Evolutionary conservation across 2,329 filamentous ascomycete species (phyloP), one percentile per base, ranked within the genome.

Genomic region (Verticillium zaregamsianum): DNA sequence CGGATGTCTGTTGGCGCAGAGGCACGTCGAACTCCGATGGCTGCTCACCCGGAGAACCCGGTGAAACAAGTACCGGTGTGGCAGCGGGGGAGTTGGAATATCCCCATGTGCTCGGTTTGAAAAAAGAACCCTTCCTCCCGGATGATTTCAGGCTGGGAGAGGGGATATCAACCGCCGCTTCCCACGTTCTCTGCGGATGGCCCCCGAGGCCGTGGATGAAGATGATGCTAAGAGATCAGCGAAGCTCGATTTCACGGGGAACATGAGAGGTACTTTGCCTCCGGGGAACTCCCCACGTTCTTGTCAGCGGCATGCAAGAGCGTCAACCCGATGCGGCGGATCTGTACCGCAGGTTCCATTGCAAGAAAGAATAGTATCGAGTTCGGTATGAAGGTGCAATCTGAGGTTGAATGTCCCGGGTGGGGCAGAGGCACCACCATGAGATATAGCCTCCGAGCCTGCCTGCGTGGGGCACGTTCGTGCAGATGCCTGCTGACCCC

Each of bases 161-260:
- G 32, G 55, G 55, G 17, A 35, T 23, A 1, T 57, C 55, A 33
- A 57, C n/a, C 8, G 32, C 31, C 7, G 55, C 55, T 57, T 57
- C 55, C 55, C 55, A 57, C 15, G 55, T 57, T 57, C 55, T 57
- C 33, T 57, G 31, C 12, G 55, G 55, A 33, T 57, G 55, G 7
- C 55, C 55, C 20, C 55, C 55, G 20, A 57, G 55, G 20, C 55
- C 55, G 31, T 57, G 55, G 32, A 57, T 57, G 55, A 57, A 57
- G 20, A 57, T 25, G 32, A 57, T 57, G 14, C 55, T 57, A 17
- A 32, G 8, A 25, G 20, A 20, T 57, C 33, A 57, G 55, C 55
- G 7, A 25, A 33, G 14, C 17, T 57, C 31, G 1, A 17, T 20
- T 32, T 35, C 32, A 5, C 15, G 12, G 31, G n/a, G 15, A 12